phyloP scores from a whole-genome alignment of 2,329 filamentous ascomycete genomes.

The Chrysoporthe puriensis region DNA sequence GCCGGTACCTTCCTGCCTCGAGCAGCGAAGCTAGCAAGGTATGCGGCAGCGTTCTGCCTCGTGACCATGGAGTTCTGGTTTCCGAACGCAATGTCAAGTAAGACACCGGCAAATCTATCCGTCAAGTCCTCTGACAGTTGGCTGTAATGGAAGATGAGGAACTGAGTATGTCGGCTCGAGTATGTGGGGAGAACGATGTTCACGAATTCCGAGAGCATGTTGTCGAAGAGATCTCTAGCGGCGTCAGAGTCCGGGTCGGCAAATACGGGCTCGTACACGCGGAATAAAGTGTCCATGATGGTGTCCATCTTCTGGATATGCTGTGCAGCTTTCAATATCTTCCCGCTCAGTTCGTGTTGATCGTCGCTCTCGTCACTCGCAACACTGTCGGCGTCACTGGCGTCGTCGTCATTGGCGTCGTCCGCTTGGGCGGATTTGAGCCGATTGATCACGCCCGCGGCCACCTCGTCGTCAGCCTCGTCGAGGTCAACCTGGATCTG shows the following conservation, averaged over 20 bases:
- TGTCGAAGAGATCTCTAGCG: slow-evolving; percentile 74
- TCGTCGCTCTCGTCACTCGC: slow-evolving; percentile 71
- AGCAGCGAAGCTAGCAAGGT: slow-evolving; percentile 92
- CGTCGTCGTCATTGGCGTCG: slow-evolving; percentile 55
- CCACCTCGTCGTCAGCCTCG: slow-evolving; percentile 86
- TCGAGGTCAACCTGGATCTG: slow-evolving; percentile 94
- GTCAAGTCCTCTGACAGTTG: slow-evolving; percentile 79
- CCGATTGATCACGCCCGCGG: slow-evolving; percentile 70
- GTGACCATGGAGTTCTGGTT: slow-evolving; percentile 71
- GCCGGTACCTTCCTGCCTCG: slow-evolving; percentile 81
- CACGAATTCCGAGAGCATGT: slow-evolving; percentile 83
- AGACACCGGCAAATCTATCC: slow-evolving; percentile 80
- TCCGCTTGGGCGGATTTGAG: slow-evolving; percentile 40
- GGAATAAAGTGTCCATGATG: slow-evolving; percentile 86
- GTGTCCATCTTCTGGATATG: slow-evolving; percentile 91
- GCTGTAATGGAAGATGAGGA: slow-evolving; percentile 93
- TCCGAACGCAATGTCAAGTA: slow-evolving; percentile 74
- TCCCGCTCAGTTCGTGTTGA: slow-evolving; percentile 59
- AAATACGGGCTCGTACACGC: slow-evolving; percentile 77
- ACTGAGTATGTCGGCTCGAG: slow-evolving; percentile 49
- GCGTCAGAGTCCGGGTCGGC: slow-evolving; percentile 67
- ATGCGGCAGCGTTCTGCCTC: slow-evolving; percentile 85
- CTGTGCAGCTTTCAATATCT: slow-evolving; percentile 73
- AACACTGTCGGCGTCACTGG: slow-evolving; percentile 72
- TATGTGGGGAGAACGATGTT: slow-evolving; percentile 89